Conservation (phyloP, 108 stramenopile genomes). For the Nitzschia sp. region DNA sequence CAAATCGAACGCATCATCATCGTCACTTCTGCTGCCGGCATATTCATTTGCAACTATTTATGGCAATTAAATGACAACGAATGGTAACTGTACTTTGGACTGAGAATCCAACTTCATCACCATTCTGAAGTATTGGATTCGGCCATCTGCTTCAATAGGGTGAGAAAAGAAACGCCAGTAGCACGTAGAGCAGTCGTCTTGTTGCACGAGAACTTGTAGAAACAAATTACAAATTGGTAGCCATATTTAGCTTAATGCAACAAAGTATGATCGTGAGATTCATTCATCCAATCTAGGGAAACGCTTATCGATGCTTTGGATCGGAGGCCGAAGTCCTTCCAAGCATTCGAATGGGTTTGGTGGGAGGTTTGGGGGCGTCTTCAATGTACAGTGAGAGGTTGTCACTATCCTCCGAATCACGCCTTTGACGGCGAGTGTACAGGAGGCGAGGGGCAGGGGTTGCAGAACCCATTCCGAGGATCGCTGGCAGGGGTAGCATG, state of each 20-base stretch:
- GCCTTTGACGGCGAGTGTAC: neutral
- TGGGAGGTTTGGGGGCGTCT: slow-evolving; percentile 12
- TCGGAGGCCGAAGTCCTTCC: neutral
- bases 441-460: neutral
- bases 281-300: no score
- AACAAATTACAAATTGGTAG: no score
- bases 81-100: neutral
- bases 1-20: no score
- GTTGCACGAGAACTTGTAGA: no score
- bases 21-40: neutral
- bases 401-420: slow-evolving; percentile 12
- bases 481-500: neutral
- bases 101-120: neutral
- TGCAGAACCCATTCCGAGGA: neutral
- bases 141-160: no score
- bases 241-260: no score
- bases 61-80: no score
- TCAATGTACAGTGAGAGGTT: slow-evolving; percentile 17
- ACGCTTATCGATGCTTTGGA: neutral
- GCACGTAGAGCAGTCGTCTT: no score
- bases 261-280: no score
- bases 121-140: neutral
- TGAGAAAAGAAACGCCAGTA: no score
- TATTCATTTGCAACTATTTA: neutral
- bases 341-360: neutral